These are phyloP conservation scores for Fusarium multiceps DNA, from an alignment of 2,329 filamentous ascomycete genomes.

Conservation along the genomic window DNA sequence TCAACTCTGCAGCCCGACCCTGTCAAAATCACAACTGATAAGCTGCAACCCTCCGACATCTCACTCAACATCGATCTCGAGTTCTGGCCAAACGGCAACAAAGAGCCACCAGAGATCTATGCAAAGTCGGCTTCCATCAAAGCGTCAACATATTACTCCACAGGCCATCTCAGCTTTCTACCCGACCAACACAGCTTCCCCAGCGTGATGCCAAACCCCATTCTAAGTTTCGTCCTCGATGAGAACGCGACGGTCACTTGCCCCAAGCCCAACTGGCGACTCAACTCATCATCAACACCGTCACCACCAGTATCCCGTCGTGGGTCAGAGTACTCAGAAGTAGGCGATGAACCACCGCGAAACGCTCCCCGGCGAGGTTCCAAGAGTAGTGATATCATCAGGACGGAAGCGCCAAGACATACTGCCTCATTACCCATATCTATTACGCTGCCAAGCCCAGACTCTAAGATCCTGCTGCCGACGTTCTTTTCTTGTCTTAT, in stretches of 20 bases:
- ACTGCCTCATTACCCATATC: constrained; percentile 9
- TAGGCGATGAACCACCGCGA: not conserved
- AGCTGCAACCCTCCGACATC: constrained; percentile 14
- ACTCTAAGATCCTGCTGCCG: constrained; percentile 28
- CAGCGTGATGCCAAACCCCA: constrained; percentile 8
- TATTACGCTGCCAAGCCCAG: constrained; percentile 11
- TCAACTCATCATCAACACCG: not conserved
- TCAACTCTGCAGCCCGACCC: constrained; percentile 22
- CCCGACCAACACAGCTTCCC: constrained; percentile 33
- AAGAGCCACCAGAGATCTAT: constrained; percentile 21
- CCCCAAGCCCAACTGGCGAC: not conserved
- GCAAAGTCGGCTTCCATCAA: constrained; percentile 26
- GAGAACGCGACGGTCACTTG: not conserved
- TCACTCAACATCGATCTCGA: constrained; percentile 25
- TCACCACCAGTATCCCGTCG: constrained; percentile 4
- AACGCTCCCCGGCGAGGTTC: not conserved
- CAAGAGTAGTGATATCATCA: constrained; percentile 5
- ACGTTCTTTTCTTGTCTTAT: constrained; percentile 36
- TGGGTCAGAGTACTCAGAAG: constrained; percentile 4
- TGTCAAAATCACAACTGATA: constrained; percentile 30
- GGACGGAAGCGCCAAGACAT: constrained; percentile 1
- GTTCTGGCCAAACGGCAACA: constrained; percentile 32
- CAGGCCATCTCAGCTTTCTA: constrained; percentile 22
- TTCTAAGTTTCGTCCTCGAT: constrained; percentile 27
- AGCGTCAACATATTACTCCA: constrained; percentile 31